Base-by-base conservation (phyloP, 2,329 filamentous ascomycete genomes). In the Teratosphaeria gauchensis region DNA sequence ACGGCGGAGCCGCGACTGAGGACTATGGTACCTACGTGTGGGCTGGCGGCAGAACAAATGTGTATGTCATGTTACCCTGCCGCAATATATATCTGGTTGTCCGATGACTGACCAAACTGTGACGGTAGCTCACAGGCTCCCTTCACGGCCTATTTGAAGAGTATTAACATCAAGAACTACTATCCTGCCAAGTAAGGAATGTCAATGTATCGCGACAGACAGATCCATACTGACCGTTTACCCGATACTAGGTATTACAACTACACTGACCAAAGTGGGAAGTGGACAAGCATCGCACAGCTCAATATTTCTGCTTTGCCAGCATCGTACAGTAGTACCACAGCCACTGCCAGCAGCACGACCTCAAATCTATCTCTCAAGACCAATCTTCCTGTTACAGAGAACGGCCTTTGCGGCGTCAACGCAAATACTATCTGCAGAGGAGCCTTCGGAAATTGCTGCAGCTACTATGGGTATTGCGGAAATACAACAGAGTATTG, bases 21-120 rank as follows among this genome's bases (percentile, higher is more conserved):
- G 72, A 78, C 19, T 60, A 75, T 61, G 85, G 86, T 54, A 87
- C 84, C 24, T 79, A 86, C 58, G 70, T 82, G 56, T 89, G 86
- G 87, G 85, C 86, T 54, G 85, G 86, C 54, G 86, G 87, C 56
- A 66, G 73, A 32, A 76, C 76, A 12, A 75, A 79, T 66, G 57
- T 59, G 30, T 32, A 42, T 33, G 35, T 21, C 16, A 38, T 14
- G 14, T 42, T 14, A 42, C 35, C 11, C 9, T 42, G 9, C 11
- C 24, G 24, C 24, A 6, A 16, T 48, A 1, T 48, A 48, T 19
- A 21, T 8, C 8, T 48, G 42, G 5, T 48, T 16, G n/a, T 48
- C 42, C 4, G 35, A 9, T 48, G 42, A 19, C 42, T 48, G 7
- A 48, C 16, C 8, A 21, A 19, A 8, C 1, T 48, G 16, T 19